Percentiles rank a stretch among this genome's conserved stretches.
Conservation (phyloP, 1,284 basidiomycete genomes). For the Psilocybe mexicana region DNA sequence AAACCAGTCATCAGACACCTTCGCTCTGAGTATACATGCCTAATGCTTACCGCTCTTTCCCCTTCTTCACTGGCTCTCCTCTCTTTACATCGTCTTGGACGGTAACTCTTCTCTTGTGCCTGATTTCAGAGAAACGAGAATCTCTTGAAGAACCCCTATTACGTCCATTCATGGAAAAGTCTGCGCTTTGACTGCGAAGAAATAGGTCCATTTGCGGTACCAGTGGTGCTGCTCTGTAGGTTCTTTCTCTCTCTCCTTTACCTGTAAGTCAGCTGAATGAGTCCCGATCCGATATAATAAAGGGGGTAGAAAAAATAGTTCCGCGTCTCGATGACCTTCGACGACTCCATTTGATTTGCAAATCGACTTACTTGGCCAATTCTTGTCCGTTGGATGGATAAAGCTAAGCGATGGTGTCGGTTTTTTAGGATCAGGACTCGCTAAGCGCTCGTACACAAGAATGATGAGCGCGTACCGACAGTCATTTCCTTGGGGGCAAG, state of each 20-base stretch:
- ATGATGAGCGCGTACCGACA: slow-evolving; percentile 41
- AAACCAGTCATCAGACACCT: background rate
- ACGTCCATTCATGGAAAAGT: background rate
- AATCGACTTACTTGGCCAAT: slow-evolving; percentile 33
- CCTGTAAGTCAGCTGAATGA: background rate
- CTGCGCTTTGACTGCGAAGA: slow-evolving; percentile 30
- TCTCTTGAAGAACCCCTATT: background rate
- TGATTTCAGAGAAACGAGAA: background rate
- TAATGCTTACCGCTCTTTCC: background rate
- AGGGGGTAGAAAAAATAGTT: background rate
- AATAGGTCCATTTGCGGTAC: slow-evolving; percentile 36
- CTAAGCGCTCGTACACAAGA: background rate
- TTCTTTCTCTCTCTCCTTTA: background rate
- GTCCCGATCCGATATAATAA: background rate
- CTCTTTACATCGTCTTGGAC: background rate
- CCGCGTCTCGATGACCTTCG: background rate
- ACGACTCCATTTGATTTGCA: background rate
- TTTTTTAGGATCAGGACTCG: background rate
- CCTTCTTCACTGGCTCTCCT: background rate
- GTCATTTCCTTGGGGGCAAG: slow-evolving; percentile 46
- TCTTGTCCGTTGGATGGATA: slow-evolving; percentile 49
- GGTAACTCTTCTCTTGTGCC: background rate
- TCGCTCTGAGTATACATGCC: background rate
- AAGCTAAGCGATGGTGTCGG: slow-evolving; percentile 36
- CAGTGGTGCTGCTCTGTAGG: slow-evolving; percentile 25